These are phyloP conservation scores for Proliferodiscus dingleyae DNA, from an alignment of 2,329 filamentous ascomycete genomes.

Conservation along the genomic window DNA sequence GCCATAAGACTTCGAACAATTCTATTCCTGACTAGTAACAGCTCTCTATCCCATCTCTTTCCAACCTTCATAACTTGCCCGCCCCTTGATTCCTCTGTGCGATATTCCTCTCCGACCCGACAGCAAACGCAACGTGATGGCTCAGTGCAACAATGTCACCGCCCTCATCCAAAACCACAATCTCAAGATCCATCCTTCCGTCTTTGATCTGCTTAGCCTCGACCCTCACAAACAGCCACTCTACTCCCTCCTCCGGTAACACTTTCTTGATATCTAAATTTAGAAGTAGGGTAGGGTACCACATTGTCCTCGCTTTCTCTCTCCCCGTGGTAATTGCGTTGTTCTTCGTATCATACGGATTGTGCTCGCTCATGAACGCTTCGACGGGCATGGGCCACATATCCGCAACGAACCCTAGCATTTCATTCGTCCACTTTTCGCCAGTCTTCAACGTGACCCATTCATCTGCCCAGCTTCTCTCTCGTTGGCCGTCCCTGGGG, in stretches of 20 bases:
- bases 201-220: constrained; percentile 63
- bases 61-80: constrained; percentile 18
- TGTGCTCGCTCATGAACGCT: constrained; percentile 34
- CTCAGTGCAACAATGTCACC: constrained; percentile 64
- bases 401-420: constrained; percentile 63
- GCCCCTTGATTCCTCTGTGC: constrained; percentile 19
- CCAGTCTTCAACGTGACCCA: constrained; percentile 61
- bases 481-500: constrained; percentile 41
- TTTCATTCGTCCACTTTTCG: constrained; percentile 58
- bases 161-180: constrained; percentile 58
- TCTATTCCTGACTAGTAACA: too few relatives aligned
- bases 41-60: too few relatives aligned
- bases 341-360: constrained; percentile 20
- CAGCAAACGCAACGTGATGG: constrained; percentile 61
- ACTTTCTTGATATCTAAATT: constrained; percentile 74
- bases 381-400: constrained; percentile 63
- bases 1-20: too few relatives aligned
- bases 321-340: constrained; percentile 7
- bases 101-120: constrained; percentile 59
- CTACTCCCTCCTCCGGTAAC: constrained; percentile 61
- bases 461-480: constrained; percentile 48
- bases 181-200: constrained; percentile 70
- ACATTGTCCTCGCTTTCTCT: constrained; percentile 21
- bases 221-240: constrained; percentile 66
- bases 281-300: constrained; percentile 56